Percentiles rank a stretch among this genome's conserved stretches.
Evolutionary conservation across 2,329 filamentous ascomycete genomes (phyloP).

Genomic region (Ceratocystis colombiana): DNA sequence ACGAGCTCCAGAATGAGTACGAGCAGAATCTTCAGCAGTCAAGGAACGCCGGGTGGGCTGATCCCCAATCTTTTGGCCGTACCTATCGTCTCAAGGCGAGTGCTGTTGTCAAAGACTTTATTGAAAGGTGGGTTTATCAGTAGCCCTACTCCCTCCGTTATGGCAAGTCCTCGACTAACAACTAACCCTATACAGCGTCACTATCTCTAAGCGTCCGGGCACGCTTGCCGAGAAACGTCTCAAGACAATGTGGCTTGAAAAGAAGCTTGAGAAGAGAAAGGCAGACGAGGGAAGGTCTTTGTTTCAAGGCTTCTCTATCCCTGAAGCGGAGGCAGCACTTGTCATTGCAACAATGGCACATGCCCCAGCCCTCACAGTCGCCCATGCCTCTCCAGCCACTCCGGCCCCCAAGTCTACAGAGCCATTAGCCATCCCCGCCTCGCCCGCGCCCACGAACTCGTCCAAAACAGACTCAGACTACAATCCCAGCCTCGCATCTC

Average conservation of each 20-base stretch:
- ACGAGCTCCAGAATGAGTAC: constrained; percentile 32
- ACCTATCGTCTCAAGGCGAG: constrained; percentile 53
- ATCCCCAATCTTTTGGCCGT: constrained; percentile 52
- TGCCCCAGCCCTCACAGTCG: not conserved
- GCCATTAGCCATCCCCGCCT: constrained; percentile 17
- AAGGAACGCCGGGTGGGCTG: constrained; percentile 44
- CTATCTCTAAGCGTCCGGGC: constrained; percentile 12
- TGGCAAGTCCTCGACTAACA: not conserved
- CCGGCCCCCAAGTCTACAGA: constrained; percentile 12
- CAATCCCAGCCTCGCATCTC: constrained; percentile 2
- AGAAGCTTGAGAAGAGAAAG: not conserved
- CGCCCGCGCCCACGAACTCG: constrained; percentile 20
- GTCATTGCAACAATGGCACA: constrained; percentile 9
- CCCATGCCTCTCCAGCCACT: constrained; percentile 5
- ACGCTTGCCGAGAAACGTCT: constrained; percentile 18
- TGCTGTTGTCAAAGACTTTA: constrained; percentile 62
- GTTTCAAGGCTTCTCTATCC: not conserved
- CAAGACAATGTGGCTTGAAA: constrained; percentile 6
- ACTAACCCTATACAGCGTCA: not conserved
- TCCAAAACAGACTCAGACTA: constrained; percentile 23
- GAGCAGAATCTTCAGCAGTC: constrained; percentile 16
- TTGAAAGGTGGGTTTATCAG: constrained; percentile 36
- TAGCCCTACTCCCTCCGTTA: not conserved
- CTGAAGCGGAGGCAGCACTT: constrained; percentile 20
- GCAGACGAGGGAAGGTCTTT: not conserved